A percentile compares a stretch with the other conserved stretches of the same genome.
Evolutionary conservation across 2,329 filamentous ascomycete genomes (phyloP).

Genomic region (Apiospora hydei): DNA sequence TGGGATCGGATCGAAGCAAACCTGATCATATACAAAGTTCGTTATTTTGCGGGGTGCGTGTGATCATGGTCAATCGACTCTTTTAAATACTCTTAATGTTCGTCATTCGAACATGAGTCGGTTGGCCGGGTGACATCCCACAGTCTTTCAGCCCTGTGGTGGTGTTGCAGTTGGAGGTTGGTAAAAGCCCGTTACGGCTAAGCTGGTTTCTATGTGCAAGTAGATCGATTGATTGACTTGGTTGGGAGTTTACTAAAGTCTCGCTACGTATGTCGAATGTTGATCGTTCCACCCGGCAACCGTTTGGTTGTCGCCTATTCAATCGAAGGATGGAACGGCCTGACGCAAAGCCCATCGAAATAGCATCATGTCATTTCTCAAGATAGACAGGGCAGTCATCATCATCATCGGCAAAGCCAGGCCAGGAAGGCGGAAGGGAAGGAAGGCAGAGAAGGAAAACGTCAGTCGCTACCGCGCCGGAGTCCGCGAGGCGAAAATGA

Average conservation of each 20-base stretch:
- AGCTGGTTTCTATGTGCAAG: not conserved
- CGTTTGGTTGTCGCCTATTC: not conserved
- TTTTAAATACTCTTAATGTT: not conserved
- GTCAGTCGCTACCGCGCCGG: not conserved
- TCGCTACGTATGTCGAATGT: slow-evolving; percentile 18
- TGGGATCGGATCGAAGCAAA: slow-evolving; percentile 1
- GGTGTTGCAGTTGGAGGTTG: not conserved
- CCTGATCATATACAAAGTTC: not conserved
- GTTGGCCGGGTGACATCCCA: slow-evolving; percentile 5
- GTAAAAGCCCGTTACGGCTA: not conserved
- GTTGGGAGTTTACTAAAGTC: not conserved
- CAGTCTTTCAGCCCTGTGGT: slow-evolving; percentile 13
- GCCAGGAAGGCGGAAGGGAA: not conserved
- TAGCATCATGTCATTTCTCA: not conserved
- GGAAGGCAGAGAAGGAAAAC: not conserved
- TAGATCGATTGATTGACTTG: not conserved
- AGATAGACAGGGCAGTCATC: not conserved
- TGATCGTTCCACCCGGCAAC: not conserved
- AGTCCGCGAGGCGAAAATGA: slow-evolving; percentile 20
- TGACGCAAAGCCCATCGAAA: not conserved
- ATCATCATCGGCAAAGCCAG: not conserved
- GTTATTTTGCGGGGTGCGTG: not conserved
- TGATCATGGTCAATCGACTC: not conserved
- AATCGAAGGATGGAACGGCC: not conserved
- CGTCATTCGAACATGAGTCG: not conserved